Base-by-base conservation (phyloP, 805 yeast species). In the Metschnikowia shivogae region DNA sequence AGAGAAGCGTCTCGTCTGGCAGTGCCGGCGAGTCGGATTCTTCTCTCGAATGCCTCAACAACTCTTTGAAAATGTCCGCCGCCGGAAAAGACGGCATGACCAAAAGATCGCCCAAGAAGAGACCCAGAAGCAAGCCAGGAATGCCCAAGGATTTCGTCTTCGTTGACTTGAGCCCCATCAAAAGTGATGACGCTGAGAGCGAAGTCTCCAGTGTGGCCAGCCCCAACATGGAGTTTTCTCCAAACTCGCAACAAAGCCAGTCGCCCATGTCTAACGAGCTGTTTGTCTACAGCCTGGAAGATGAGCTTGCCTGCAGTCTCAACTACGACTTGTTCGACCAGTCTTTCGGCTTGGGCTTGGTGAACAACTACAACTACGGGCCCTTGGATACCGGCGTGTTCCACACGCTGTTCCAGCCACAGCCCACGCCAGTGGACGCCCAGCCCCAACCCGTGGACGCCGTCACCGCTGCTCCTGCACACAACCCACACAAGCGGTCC, bases 51-150 rank as follows among this genome's bases (percentile, higher is more conserved):
- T 71, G 76, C 53, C 65, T 70, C 47, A 64, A 70, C 55, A 71
- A 64, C 50, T 68, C 74, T n/a, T 63, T 70, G 46, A 67, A 58
- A 49, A 70, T 71, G 39, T 56, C 71, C 43, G 70, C 74, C 43
- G 71, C 72, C 31, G 70, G 67, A 20, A 60, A 58, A 24, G 59
- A 62, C 46, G 68, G 60, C 51, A 50, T 61, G 34, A 59, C 58
- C 34, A 68, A 63, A 48, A 65, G 70, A 47, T 69, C 72, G 10
- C 73, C 74, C 13, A 68, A 63, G 52, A 39, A 39, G 14, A 68
- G 76, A 56, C 76, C 76, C 28, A 70, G 67, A 61, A 62, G 65
- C 52, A 65, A 62, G 55, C 74, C 74, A 6, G 76, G 76, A 3
- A 65, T 62, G 63, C 73, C 73, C 40, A 70, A 67, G 56, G 74